These are phyloP conservation scores for Cladosporium sp. DNA, from an alignment of 2,329 filamentous ascomycete genomes.

Conservation along the genomic window DNA sequence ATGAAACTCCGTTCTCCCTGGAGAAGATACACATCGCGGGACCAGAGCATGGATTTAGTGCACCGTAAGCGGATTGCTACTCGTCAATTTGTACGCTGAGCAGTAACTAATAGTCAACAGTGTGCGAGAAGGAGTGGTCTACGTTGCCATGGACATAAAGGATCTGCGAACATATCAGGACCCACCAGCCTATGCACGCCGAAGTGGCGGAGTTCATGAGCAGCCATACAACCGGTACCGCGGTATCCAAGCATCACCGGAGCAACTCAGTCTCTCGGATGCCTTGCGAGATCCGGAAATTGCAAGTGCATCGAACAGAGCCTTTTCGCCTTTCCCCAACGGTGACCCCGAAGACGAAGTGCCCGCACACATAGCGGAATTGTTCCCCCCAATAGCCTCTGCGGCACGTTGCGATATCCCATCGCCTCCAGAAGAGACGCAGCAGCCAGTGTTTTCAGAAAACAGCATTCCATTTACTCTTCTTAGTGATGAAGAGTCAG, in stretches of 20 bases:
- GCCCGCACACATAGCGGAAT: constrained; percentile 26
- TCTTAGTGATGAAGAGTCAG: constrained; percentile 33
- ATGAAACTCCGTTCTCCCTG: constrained; percentile 75
- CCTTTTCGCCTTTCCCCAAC: constrained; percentile 8
- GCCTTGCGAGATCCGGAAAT: constrained; percentile 34
- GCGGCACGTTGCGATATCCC: constrained; percentile 33
- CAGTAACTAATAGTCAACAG: constrained; percentile 46
- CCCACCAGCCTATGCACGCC: constrained; percentile 29
- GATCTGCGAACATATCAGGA: constrained; percentile 60
- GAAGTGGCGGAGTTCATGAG: constrained; percentile 27
- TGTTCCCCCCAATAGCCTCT: constrained; percentile 23
- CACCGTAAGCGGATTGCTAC: constrained; percentile 67
- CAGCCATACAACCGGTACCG: constrained; percentile 29
- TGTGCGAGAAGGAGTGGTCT: constrained; percentile 88
- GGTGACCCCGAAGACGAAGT: constrained; percentile 24
- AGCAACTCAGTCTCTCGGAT: constrained; percentile 33
- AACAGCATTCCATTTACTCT: constrained; percentile 28
- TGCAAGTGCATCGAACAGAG: constrained; percentile 23
- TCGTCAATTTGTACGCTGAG: background rate
- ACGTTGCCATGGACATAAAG: constrained; percentile 81
- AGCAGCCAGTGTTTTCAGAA: constrained; percentile 22
- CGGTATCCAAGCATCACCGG: constrained; percentile 28
- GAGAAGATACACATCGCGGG: constrained; percentile 87
- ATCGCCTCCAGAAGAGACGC: constrained; percentile 20
- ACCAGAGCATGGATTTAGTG: constrained; percentile 76